These are phyloP conservation scores for Aphanocladium album DNA, from an alignment of 2,329 filamentous ascomycete genomes.

Conservation along the genomic window DNA sequence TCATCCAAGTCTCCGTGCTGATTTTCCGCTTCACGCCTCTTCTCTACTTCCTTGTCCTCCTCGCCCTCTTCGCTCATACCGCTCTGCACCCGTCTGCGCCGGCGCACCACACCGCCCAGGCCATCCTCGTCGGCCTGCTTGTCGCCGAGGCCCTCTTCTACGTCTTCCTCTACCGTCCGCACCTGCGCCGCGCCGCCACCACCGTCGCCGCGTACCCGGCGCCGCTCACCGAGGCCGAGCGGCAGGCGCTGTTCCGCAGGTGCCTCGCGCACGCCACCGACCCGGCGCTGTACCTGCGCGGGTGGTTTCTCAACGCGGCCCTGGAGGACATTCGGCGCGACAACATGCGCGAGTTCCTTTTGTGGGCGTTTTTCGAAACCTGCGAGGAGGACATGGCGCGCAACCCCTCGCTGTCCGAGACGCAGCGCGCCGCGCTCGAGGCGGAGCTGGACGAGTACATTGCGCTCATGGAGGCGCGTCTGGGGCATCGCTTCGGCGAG, in stretches of 20 bases:
- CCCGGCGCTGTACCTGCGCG: conserved; percentile 50
- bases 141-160: conserved; percentile 39
- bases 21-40: conserved; percentile 40
- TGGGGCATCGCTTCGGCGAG: conserved; percentile 45
- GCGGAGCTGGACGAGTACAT: conserved; percentile 44
- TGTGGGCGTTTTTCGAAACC: conserved; percentile 62
- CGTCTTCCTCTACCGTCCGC: conserved; percentile 38
- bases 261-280: conserved; percentile 52
- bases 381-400: conserved; percentile 25
- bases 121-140: conserved; percentile 26
- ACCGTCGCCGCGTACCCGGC: conserved; percentile 30
- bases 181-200: conserved; percentile 34
- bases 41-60: conserved; percentile 30
- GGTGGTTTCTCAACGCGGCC: conserved; percentile 62
- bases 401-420: background rate
- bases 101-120: conserved; percentile 15
- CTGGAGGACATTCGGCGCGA: conserved; percentile 55
- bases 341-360: conserved; percentile 62
- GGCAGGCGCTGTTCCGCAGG: conserved; percentile 51
- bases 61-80: conserved; percentile 20
- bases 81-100: conserved; percentile 13
- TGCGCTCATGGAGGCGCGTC: conserved; percentile 45
- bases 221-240: conserved; percentile 37
- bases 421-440: conserved; percentile 27
- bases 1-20: conserved; percentile 42